phyloP scores from a whole-genome alignment of 306 rosid species.

The Leucaena leucocephala region DNA sequence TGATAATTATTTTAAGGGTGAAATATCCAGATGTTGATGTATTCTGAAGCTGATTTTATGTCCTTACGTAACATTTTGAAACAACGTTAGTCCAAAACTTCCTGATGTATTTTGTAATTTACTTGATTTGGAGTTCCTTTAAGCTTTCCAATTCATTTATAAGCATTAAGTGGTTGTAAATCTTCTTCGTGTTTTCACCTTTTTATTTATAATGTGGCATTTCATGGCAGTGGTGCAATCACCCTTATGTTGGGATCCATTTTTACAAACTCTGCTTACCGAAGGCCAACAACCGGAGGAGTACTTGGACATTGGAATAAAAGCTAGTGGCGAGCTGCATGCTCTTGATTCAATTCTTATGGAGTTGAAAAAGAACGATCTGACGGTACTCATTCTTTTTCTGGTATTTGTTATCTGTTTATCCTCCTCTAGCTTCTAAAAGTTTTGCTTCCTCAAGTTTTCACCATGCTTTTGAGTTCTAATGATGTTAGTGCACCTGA shows the following conservation, averaged over 20 bases:
- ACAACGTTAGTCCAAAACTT: background rate
- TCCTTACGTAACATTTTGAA: background rate
- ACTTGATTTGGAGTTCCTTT: background rate
- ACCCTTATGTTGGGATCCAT: conserved; percentile 2
- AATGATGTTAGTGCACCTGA: too few relatives aligned
- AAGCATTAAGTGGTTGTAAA: background rate
- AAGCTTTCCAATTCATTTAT: background rate
- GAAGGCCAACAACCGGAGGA: background rate
- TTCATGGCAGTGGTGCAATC: background rate
- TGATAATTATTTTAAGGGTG: background rate
- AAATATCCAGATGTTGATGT: background rate
- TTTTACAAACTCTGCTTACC: background rate
- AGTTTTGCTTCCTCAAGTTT: too few relatives aligned
- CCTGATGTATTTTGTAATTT: background rate
- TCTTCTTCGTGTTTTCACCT: background rate
- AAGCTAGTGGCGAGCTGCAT: background rate
- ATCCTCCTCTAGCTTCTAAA: background rate
- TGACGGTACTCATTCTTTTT: background rate
- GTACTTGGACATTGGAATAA: background rate
- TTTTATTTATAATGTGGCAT: background rate
- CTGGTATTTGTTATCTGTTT: background rate
- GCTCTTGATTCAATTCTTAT: conserved; percentile 1
- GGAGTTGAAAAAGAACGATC: background rate
- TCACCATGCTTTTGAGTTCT: too few relatives aligned
- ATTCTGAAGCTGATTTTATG: background rate